Percentiles rank a stretch among this genome's conserved stretches.
phyloP scores from a whole-genome alignment of 169 alveolate genomes.

The Cryptosporidium muris region DNA sequence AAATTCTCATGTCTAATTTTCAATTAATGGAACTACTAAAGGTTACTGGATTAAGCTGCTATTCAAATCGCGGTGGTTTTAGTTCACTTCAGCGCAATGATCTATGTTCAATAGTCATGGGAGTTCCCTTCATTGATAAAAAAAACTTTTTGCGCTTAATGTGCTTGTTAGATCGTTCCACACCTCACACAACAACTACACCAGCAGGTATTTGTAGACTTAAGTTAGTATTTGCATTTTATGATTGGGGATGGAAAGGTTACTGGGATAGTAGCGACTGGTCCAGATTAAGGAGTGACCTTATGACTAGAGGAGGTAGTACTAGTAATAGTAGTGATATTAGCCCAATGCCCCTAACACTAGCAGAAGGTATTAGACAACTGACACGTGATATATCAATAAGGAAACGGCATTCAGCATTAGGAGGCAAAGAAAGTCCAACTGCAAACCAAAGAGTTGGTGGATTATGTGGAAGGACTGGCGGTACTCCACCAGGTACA shows the following conservation, averaged over 20 bases:
- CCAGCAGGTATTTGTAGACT: slow-evolving; percentile 70
- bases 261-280: slow-evolving; percentile 45
- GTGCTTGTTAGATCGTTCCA: slow-evolving; percentile 61
- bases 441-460: no score
- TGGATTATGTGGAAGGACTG: no score
- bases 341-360: slow-evolving; percentile 38
- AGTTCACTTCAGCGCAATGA: slow-evolving; percentile 24
- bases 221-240: slow-evolving; percentile 53
- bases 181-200: slow-evolving; percentile 68
- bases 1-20: slow-evolving; percentile 39
- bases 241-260: slow-evolving; percentile 72
- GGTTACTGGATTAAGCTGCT: slow-evolving; percentile 15
- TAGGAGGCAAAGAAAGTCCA: no score
- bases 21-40: slow-evolving; percentile 30
- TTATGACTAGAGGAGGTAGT: background rate
- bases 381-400: slow-evolving; percentile 19
- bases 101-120: slow-evolving; percentile 50
- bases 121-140: slow-evolving; percentile 61
- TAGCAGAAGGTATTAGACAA: slow-evolving; percentile 48
- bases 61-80: slow-evolving; percentile 6
- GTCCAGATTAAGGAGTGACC: slow-evolving; percentile 58
- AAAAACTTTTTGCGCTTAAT: slow-evolving; percentile 47
- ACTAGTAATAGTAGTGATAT: background rate
- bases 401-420: background rate
- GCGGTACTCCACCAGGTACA: background rate